Conservation (phyloP, 495 filamentous ascomycete genomes). For the Aspergillus bertholletiae region DNA sequence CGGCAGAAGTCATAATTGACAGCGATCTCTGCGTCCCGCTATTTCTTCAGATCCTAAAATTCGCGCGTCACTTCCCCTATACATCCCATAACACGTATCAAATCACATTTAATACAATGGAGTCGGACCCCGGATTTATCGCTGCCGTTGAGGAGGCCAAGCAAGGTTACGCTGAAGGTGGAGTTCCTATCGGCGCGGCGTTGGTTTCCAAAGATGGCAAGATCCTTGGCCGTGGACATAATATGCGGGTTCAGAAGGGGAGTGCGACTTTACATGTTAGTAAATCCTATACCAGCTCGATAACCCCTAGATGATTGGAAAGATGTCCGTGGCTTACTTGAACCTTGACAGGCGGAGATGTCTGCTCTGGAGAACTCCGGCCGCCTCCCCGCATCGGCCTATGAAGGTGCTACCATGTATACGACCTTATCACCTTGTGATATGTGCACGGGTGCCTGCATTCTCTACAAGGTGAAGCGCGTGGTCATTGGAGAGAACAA, state of each 20-base stretch:
- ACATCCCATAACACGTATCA: neutral
- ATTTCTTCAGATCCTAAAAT: too few species aligned
- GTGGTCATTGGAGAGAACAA: constrained; percentile 85
- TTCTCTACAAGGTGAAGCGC: constrained; percentile 75
- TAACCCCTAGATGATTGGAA: neutral
- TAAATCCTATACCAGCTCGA: neutral
- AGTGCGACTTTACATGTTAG: constrained; percentile 74
- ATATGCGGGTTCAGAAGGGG: constrained; percentile 74
- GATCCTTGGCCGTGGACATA: constrained; percentile 77
- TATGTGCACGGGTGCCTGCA: constrained; percentile 83
- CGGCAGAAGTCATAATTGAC: too few species aligned
- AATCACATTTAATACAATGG: constrained; percentile 27
- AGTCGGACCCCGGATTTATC: constrained; percentile 47
- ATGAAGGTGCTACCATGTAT: constrained; percentile 77
- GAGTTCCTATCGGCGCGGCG: constrained; percentile 78
- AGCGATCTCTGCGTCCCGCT: too few species aligned
- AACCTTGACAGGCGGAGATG: constrained; percentile 65
- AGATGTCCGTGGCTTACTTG: neutral
- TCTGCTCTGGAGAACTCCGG: constrained; percentile 76
- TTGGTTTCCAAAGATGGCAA: constrained; percentile 67
- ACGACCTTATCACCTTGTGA: constrained; percentile 85
- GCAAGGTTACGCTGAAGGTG: constrained; percentile 65
- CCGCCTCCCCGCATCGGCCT: constrained; percentile 66
- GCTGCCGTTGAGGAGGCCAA: constrained; percentile 76
- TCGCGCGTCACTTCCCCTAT: too few species aligned